These are phyloP conservation scores for Tolypocladium sp. DNA, from an alignment of 2,329 filamentous ascomycete species.

Conservation along the genomic window DNA sequence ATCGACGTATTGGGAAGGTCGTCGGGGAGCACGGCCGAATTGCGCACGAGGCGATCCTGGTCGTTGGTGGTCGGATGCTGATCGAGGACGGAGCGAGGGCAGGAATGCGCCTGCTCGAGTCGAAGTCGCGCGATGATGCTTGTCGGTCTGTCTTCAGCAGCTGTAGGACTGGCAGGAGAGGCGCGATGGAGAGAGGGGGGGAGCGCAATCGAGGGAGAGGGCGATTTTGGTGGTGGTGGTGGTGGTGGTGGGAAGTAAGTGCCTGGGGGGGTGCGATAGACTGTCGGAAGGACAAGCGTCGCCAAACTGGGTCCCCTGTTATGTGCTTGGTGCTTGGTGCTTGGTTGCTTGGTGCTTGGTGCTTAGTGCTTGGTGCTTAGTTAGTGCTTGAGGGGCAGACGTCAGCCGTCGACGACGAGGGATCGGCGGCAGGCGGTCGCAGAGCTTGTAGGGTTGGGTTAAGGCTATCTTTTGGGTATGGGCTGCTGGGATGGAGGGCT, in stretches of 20 bases:
- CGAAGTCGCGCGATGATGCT: not conserved
- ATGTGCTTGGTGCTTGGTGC: not conserved
- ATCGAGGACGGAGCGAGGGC: not conserved
- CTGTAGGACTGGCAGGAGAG: not conserved
- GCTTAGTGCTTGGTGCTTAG: not conserved
- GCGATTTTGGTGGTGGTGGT: not conserved
- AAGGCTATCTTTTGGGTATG: not conserved
- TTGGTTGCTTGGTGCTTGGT: not conserved
- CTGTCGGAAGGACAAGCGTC: not conserved
- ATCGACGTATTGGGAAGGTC: not conserved
- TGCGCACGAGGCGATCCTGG: not conserved
- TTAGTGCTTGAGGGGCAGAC: not conserved
- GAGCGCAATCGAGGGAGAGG: not conserved
- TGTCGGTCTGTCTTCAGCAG: not conserved
- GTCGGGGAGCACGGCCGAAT: not conserved
- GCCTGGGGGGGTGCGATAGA: not conserved
- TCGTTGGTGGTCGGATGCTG: not conserved
- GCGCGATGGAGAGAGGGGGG: not conserved
- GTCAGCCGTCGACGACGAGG: not conserved
- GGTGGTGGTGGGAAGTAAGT: not conserved
- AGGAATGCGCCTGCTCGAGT: not conserved
- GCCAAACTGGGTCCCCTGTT: not conserved
- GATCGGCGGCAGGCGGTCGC: not conserved
- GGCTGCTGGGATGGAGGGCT: not conserved
- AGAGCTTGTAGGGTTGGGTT: not conserved